Conservation (phyloP, 495 filamentous ascomycete species). For the Chaetomium fimeti region DNA sequence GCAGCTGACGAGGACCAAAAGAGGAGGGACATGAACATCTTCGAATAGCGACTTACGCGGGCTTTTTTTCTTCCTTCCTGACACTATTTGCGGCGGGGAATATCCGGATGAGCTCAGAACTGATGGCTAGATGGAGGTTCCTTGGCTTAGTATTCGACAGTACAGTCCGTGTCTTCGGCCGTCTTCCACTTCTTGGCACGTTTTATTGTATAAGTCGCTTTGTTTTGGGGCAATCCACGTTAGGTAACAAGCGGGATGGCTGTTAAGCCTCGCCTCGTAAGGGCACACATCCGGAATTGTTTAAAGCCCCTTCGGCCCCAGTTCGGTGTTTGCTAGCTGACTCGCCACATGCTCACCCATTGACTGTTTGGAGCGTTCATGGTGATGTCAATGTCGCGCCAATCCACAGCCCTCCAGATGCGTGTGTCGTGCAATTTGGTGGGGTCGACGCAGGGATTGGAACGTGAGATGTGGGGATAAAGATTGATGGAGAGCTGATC, state of each 20-base stretch:
- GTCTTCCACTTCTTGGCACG: constrained; percentile 10
- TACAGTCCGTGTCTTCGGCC: constrained; percentile 1
- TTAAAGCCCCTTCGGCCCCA: too few relatives aligned
- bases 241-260: not conserved
- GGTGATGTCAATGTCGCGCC: constrained; percentile 21
- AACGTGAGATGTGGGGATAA: not conserved
- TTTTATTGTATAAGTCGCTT: not conserved
- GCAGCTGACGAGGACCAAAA: constrained; percentile 1
- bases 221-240: not conserved
- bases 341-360: too few relatives aligned
- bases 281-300: too few relatives aligned
- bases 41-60: not conserved
- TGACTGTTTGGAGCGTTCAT: not conserved
- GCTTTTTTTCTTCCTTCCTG: not conserved
- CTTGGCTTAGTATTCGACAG: not conserved
- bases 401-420: not conserved
- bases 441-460: constrained; percentile 12
- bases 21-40: not conserved
- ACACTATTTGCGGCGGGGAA: not conserved
- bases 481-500: constrained; percentile 4
- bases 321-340: too few relatives aligned
- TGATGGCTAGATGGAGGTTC: not conserved
- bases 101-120: not conserved
- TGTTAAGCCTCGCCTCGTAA: not conserved
- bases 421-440: constrained; percentile 7